Base-by-base conservation (phyloP, 345 rosid species). In the Streptanthus diversifolius region DNA sequence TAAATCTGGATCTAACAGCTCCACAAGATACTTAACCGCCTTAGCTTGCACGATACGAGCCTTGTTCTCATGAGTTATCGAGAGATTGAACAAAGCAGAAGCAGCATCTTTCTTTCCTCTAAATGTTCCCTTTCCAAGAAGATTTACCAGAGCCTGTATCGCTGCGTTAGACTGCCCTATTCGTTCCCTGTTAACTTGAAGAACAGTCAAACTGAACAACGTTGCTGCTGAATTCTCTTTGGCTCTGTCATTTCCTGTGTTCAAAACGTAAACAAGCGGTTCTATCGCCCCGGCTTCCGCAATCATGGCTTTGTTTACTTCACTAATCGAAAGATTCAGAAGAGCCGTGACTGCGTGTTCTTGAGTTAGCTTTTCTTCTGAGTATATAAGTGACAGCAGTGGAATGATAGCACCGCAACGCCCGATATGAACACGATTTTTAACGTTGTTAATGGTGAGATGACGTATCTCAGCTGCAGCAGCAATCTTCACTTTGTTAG, bases 41-140 rank as follows among this genome's bases (percentile, higher is more conserved):
- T 95, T 97, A n/a, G 97, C 95, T 82, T 87, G 95, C 73, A 95
- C 87, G 36, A 91, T 90, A 13, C 97, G 93, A 71, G 86, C 90
- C 80, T 90, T 95, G 78, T 95, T 95, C 58, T 88, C 96, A n/a
- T 95, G 96, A 72, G 86, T 83, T 75, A 91, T 91, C 3, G 97
- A 91, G 47, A 95, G 85, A 79, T 85, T 91, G 73, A 89, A 95
- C 89, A 95, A 80, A 65, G 99, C 96, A 62, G 96, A 85, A 0
- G 91, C 88, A 7, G 99, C 96, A 56, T 95, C 99, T 75, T 95
- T 95, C 85, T 83, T 91, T 43, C 99, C 99, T 74, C 97, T 79
- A 19, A 84, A 74, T 17, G 93, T 95, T 70, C 97, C 99, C 2
- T 85, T 83, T 51, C 85, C 82, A 48, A 95, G 87, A 78, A 95